Evolutionary conservation across 2,329 filamentous ascomycete genomes (phyloP).

Genomic region (Botrytis elliptica): DNA sequence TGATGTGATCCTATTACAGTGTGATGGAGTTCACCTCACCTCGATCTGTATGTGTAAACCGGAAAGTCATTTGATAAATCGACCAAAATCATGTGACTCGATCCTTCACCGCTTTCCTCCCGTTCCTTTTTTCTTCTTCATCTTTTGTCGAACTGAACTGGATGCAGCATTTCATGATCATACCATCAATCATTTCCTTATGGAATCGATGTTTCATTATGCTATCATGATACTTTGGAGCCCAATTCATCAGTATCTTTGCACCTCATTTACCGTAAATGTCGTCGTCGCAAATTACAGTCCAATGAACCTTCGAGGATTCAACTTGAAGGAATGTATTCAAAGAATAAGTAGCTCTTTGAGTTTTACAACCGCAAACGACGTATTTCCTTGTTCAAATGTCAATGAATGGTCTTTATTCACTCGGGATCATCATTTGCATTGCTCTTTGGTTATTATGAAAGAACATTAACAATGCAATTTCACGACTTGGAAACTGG

Average conservation of each 20-base stretch:
- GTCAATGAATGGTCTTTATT: not conserved
- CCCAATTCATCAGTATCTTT: not conserved
- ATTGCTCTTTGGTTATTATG: not conserved
- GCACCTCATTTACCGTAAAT: not conserved
- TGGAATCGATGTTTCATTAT: not conserved
- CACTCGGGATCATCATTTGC: not conserved
- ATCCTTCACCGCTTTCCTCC: not conserved
- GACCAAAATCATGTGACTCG: not conserved
- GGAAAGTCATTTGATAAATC: no score
- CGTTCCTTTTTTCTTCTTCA: not conserved
- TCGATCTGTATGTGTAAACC: not conserved
- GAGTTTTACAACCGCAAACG: constrained; percentile 7
- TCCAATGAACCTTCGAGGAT: not conserved
- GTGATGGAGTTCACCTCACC: not conserved
- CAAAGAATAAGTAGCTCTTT: constrained; percentile 2
- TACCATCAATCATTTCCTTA: not conserved
- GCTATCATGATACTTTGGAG: not conserved
- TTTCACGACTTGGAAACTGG: not conserved
- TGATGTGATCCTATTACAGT: not conserved
- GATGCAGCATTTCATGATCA: not conserved
- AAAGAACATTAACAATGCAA: constrained; percentile 9
- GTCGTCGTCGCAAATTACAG: not conserved
- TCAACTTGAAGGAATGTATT: constrained; percentile 8
- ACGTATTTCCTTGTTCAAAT: not conserved
- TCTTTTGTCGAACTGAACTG: not conserved